Conservation (phyloP, 805 yeast genomes). For the Metschnikowia baotianmanensis region DNA sequence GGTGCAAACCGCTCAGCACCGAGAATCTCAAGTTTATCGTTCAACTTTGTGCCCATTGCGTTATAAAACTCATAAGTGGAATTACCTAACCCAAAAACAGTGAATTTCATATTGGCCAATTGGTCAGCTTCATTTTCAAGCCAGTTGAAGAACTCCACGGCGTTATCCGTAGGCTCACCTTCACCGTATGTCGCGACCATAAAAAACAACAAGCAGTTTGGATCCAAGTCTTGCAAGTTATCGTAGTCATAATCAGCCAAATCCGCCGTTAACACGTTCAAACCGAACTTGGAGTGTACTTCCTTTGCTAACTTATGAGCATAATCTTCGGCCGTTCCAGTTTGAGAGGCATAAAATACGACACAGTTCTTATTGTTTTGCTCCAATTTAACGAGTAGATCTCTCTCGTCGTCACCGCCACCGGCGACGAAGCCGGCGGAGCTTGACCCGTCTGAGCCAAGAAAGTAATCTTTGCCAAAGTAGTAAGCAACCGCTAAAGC, state of each 20-base stretch:
- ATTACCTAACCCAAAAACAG: constrained; percentile 91
- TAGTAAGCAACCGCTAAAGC: constrained; percentile 65
- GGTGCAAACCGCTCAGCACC: constrained; percentile 74
- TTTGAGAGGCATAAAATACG: constrained; percentile 90
- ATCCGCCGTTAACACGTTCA: constrained; percentile 83
- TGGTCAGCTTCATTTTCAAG: constrained; percentile 54
- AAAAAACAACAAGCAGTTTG: constrained; percentile 54
- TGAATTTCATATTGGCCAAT: constrained; percentile 58
- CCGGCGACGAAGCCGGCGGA: constrained; percentile 32
- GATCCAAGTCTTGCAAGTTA: constrained; percentile 61
- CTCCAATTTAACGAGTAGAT: constrained; percentile 55
- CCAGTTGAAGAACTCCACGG: constrained; percentile 72
- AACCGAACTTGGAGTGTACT: constrained; percentile 73
- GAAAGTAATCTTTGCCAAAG: constrained; percentile 57
- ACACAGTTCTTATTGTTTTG: constrained; percentile 70
- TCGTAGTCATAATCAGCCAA: constrained; percentile 87
- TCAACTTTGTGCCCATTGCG: constrained; percentile 67
- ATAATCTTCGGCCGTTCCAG: constrained; percentile 98
- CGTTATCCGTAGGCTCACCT: constrained; percentile 97
- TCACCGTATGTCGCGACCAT: constrained; percentile 95
- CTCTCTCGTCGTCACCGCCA: constrained; percentile 42
- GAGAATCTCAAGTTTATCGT: constrained; percentile 50
- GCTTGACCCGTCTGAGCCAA: constrained; percentile 34
- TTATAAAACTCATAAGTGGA: constrained; percentile 91
- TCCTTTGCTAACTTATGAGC: constrained; percentile 90